phyloP scores from a whole-genome alignment of 441 rosid species.

The Hura crepitans region DNA sequence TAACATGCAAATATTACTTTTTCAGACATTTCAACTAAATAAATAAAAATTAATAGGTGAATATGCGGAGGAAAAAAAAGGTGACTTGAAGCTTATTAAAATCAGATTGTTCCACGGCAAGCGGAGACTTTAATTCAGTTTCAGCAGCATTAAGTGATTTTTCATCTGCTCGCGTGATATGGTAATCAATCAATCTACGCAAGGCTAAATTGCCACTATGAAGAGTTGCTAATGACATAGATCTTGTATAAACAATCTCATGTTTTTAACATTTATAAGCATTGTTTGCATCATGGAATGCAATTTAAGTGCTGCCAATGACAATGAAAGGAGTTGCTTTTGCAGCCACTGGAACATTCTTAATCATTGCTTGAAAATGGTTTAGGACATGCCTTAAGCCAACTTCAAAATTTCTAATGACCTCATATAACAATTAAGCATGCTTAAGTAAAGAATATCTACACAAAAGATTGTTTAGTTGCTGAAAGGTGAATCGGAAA shows the following conservation, averaged over 20 bases:
- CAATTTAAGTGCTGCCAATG: constrained; percentile 41
- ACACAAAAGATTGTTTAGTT: too few species aligned
- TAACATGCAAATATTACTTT: constrained; percentile 20
- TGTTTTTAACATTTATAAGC: constrained; percentile 17
- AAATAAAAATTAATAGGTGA: too few species aligned
- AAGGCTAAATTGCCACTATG: constrained; percentile 54
- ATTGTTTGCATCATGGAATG: constrained; percentile 36
- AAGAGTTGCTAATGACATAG: constrained; percentile 45
- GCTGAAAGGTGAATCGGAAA: not conserved
- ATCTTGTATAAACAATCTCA: constrained; percentile 26
- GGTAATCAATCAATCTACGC: constrained; percentile 50
- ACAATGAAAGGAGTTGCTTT: constrained; percentile 38
- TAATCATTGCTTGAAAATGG: constrained; percentile 27
- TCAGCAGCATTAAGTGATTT: constrained; percentile 29
- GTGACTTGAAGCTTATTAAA: constrained; percentile 52
- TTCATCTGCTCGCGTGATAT: constrained; percentile 33
- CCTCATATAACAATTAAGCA: not conserved
- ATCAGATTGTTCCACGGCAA: constrained; percentile 30
- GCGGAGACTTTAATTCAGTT: constrained; percentile 28
- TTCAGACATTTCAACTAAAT: too few species aligned
- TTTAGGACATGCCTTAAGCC: constrained; percentile 26
- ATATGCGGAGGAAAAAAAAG: not conserved
- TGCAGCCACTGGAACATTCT: constrained; percentile 38
- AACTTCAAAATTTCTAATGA: not conserved
- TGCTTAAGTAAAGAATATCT: not conserved